Evolutionary conservation across 805 yeast genomes (phyloP), one percentile per base, ranked within the genome.

Genomic region (Crinitomyces ghanaensis): DNA sequence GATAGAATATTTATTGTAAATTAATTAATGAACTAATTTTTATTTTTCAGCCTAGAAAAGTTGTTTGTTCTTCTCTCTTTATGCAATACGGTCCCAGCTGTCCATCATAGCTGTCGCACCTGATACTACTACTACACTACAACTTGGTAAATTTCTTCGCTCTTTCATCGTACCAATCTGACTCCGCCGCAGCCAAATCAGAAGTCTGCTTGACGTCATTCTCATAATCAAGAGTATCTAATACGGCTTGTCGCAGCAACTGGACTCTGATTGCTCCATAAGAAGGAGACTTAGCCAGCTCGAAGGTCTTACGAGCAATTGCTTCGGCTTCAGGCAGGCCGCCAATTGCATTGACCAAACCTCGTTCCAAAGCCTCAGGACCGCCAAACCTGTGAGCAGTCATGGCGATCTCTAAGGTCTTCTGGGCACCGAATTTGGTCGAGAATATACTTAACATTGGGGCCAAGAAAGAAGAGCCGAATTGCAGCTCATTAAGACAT

Each of bases 401-500:
- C 21, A 56, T 37, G 17, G 50, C 50, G 28, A 53, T 49, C 36
- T 47, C 46, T 26, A 52, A 55, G 27, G 54, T 45, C 3, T 44
- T 31, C 29, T 31, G 43, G n/a, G 45, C 38, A 9, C 62, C 57
- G 17, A 40, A 45, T 32, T 54, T 49, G 34, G 39, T 48, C 23
- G 49, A 40, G 43, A 57, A 51, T 12, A 59, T 48, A 12, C 53
- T 44, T 45, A 59, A 44, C 53, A 59, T 46, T 15, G 61, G 57
- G 5, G 55, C 46, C 23, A 46, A 45, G 23, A 59, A 43, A 21
- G 58, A 57, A 5, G 64, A 58, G 13, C 62, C 62, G 36, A 59
- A 59, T 36, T 48, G 49, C 14, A 59, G 31, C 41, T 59, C 64
- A 40, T 59, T 59, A 55, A 59, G 50, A 44, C 64, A 59, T 29